Evolutionary conservation across 306 rosid genomes (phyloP), one percentile per base, ranked within the genome.

Genomic region (Biancaea sappan): DNA sequence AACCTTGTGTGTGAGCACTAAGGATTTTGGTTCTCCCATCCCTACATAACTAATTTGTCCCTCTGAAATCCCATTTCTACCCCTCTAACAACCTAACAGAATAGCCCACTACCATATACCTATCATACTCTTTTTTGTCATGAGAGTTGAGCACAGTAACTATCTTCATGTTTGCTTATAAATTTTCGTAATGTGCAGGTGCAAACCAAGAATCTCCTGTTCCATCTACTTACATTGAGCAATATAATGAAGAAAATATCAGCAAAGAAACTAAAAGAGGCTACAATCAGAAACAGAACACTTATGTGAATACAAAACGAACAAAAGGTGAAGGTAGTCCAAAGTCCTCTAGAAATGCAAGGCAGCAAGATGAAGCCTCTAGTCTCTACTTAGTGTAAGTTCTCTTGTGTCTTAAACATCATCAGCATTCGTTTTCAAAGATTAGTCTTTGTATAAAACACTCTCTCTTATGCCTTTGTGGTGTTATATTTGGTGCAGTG

Each of bases 361-460:
- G 31, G 29, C 84, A 85, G 62, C 56, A 40, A 46, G 83, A 84
- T 34, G 95, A 91, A 50, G 76, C 82, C 66, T 83, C 84, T 19
- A 76, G 79, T 72, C 90, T 94, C 70, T 89, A 89, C 83, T 69
- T 86, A 57, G 79, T 88, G 97, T 90, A 80, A 68, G 74, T 71
- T 47, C 46, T 40, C 19, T 53, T 40, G 41, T 54, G 31, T 18
- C 62, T 29, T 52, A 28, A 24, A n/a, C n/a, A n/a, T n/a, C n/a
- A n/a, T n/a, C n/a, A 69, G 4, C 44, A 32, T 21, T 25, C 37
- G 73, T 58, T n/a, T n/a, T 80, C 50, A 16, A 14, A 28, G 47
- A 46, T 37, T 62, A n/a, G 34, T 60, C 8, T 44, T 56, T 18
- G 13, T 29, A 51, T 19, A 31, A 35, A 76, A 76, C 35, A 32